phyloP scores from a whole-genome alignment of 495 filamentous ascomycete species.

The Penicillium pancosmium region DNA sequence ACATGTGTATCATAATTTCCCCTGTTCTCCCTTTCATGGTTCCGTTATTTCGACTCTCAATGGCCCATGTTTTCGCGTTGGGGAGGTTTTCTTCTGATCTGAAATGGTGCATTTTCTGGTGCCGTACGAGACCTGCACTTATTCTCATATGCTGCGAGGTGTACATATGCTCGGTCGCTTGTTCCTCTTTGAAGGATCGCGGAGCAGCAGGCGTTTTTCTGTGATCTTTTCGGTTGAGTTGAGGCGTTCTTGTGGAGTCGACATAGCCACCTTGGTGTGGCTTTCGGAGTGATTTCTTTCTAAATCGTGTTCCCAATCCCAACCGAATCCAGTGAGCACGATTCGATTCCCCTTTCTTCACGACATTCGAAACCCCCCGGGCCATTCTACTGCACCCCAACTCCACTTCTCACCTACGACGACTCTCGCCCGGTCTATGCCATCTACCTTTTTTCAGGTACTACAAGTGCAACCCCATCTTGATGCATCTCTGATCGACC shows the following conservation, averaged over 20 bases:
- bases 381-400: no score
- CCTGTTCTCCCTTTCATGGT: conserved; percentile 14
- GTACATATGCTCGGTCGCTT: conserved; percentile 23
- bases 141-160: conserved; percentile 12
- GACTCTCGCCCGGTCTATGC: no score
- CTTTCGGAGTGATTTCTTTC: conserved; percentile 11
- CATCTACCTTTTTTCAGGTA: no score
- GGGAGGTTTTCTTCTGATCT: conserved; percentile 10
- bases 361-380: no score
- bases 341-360: not conserved
- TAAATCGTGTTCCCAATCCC: not conserved
- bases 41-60: conserved; percentile 4
- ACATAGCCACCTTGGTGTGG: conserved; percentile 10
- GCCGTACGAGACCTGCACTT: conserved; percentile 16
- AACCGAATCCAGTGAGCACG: not conserved
- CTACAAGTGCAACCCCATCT: no score
- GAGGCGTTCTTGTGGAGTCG: conserved; percentile 25
- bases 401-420: no score
- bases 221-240: conserved; percentile 17
- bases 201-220: conserved; percentile 26
- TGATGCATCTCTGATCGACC: no score
- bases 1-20: conserved; percentile 39
- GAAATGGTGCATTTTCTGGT: conserved; percentile 30
- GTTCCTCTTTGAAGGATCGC: conserved; percentile 13
- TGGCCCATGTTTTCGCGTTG: conserved; percentile 11